phyloP scores from a whole-genome alignment of 2,329 filamentous ascomycete species.

The Alternaria brassicae region DNA sequence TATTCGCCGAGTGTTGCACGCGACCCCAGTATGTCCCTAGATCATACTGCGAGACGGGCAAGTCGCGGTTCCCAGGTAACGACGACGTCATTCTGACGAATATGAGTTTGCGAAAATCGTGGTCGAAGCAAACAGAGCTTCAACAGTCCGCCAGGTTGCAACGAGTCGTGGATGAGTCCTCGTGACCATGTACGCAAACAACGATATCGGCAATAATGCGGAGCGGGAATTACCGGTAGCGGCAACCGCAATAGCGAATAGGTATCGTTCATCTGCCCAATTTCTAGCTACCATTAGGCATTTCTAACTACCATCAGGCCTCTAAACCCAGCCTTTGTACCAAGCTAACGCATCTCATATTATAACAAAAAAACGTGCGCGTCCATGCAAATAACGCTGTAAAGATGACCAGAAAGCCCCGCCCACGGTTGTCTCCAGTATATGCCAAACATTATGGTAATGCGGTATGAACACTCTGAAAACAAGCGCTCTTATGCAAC shows the following conservation, averaged over 20 bases:
- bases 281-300: neutral
- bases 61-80: conserved; percentile 73
- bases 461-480: neutral
- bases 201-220: conserved; percentile 26
- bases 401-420: conserved; percentile 5
- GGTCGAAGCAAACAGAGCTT: conserved; percentile 8
- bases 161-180: conserved; percentile 1
- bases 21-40: conserved; percentile 93
- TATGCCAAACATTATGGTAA: conserved; percentile 10
- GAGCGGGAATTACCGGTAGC: conserved; percentile 22
- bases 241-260: conserved; percentile 14
- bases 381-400: conserved; percentile 10
- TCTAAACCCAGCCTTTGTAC: neutral
- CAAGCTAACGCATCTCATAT: neutral
- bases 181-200: conserved; percentile 15
- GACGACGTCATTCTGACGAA: conserved; percentile 63
- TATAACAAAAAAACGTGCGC: neutral
- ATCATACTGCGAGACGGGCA: conserved; percentile 92
- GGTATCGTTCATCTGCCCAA: neutral
- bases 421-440: conserved; percentile 1
- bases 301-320: neutral
- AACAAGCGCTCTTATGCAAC: conserved; percentile 8
- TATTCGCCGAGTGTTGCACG: conserved; percentile 84
- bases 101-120: neutral
- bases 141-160: conserved; percentile 3